Base-by-base conservation (phyloP, 2,329 filamentous ascomycete species). In the Polychaeton citri region DNA sequence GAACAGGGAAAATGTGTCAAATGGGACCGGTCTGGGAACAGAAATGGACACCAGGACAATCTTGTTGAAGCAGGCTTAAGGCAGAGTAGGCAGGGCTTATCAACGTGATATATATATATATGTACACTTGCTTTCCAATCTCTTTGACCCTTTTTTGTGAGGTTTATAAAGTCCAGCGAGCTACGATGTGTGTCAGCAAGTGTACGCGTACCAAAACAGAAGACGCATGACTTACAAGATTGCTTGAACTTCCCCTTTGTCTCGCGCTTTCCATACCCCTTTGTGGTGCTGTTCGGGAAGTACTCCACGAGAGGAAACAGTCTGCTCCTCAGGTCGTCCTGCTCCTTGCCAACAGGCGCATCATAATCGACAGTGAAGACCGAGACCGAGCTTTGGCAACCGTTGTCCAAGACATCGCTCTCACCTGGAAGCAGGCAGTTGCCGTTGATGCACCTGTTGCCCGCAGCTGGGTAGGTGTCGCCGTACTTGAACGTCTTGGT, bases 291-390 rank as follows among this genome's bases (percentile, higher is more conserved):
- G n/a, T 32, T 32, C n/a, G 31, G 31, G 31, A 32, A 32, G 31
- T 7, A 32, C 17, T 32, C 15, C 12, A 32, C 31, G 5, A 32
- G 15, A 6, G 15, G 31, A 16, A 19, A 16, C 17, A 34, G 21
- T 20, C 15, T 34, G 24, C 24, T 28, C 24, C 24, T 28, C 24
- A 28, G 24, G 12, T 10, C 15, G 24, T 28, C 24, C 36, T 48
- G 45, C 2, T 48, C 48, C 18, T 45, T 31, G 32, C 43, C 54
- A 18, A 40, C 49, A 2, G 68, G 68, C 5, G 68, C 66, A 44
- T 63, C 60, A 41, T 69, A 70, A 38, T 72, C 68, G 15, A 69
- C 59, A 0, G 64, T 68, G 39, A 69, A 72, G 0, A 69, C 53
- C 1, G 55, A 62, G 2, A 72, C 60, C 10, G 47, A 35, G 36